phyloP scores from a whole-genome alignment of 192 early-diverging fungal genomes.

The Chytriomyces confervae region DNA sequence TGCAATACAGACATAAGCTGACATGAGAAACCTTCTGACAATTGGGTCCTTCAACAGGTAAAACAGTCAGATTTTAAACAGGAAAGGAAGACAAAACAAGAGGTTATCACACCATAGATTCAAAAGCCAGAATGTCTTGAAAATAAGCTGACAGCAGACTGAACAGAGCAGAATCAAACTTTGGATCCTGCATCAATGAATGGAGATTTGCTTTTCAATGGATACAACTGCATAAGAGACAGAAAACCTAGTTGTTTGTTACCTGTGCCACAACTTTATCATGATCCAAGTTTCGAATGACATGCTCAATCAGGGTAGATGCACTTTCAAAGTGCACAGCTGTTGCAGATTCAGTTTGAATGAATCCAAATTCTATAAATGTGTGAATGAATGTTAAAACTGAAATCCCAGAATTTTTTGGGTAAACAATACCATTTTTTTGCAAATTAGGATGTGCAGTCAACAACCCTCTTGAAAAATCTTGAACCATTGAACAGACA shows the following conservation, averaged over 20 bases:
- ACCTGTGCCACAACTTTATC: background rate
- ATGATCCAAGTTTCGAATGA: background rate
- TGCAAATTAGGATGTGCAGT: background rate
- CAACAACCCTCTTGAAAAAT: background rate
- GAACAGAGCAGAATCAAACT: background rate
- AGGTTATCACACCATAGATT: background rate
- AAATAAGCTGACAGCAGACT: background rate
- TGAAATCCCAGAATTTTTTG: background rate
- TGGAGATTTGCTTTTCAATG: background rate
- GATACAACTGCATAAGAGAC: background rate
- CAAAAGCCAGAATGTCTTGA: background rate
- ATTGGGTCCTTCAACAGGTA: constrained; percentile 29
- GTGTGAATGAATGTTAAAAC: background rate
- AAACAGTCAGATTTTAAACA: constrained; percentile 19
- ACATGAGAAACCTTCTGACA: constrained; percentile 28
- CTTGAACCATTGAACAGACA: too few species aligned
- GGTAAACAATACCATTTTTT: constrained; percentile 1
- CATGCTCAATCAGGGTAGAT: constrained; percentile 6
- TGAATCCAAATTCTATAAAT: background rate
- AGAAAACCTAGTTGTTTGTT: background rate
- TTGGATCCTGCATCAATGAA: background rate
- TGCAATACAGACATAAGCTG: constrained; percentile 37
- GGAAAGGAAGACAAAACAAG: constrained; percentile 18
- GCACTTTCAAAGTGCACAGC: background rate
- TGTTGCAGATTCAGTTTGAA: background rate